Percentiles rank a stretch among this genome's conserved stretches.
These are phyloP conservation scores for Jackrogersella minutella DNA, from an alignment of 495 filamentous ascomycete genomes.

Conservation along the genomic window DNA sequence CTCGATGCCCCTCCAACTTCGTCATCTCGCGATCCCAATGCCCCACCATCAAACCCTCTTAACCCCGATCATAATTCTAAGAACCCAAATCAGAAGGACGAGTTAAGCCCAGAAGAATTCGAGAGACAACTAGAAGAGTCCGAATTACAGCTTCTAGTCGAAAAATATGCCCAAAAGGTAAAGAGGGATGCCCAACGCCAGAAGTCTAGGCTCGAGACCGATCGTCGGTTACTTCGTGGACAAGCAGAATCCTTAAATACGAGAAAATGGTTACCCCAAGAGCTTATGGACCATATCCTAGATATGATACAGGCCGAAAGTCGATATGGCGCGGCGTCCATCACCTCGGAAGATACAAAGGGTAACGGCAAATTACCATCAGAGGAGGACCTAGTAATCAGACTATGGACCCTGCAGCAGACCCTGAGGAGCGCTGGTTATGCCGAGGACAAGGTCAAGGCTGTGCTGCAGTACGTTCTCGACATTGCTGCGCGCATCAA, in stretches of 20 bases:
- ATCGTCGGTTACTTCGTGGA: conserved; percentile 75
- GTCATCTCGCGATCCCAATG: conserved; percentile 41
- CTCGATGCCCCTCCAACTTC: conserved; percentile 43
- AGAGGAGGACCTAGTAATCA: conserved; percentile 77
- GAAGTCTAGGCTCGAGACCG: conserved; percentile 75
- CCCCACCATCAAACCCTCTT: conserved; percentile 48
- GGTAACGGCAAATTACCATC: conserved; percentile 54
- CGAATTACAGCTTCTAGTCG: conserved; percentile 81
- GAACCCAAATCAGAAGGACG: conserved; percentile 56
- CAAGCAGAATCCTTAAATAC: conserved; percentile 75
- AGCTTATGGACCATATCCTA: conserved; percentile 78
- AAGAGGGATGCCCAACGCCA: conserved; percentile 73
- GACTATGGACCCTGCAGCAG: conserved; percentile 81
- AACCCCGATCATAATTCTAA: conserved; percentile 41
- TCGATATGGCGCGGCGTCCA: conserved; percentile 56
- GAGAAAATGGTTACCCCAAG: conserved; percentile 78
- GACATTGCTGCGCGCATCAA: conserved; percentile 62
- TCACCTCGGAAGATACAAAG: conserved; percentile 48
- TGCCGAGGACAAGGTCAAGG: conserved; percentile 65
- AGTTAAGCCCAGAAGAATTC: conserved; percentile 80
- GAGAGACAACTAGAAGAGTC: conserved; percentile 82
- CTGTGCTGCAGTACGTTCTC: conserved; percentile 71
- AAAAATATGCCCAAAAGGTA: conserved; percentile 77
- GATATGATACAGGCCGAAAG: conserved; percentile 63
- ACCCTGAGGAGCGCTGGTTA: conserved; percentile 74